Evolutionary conservation across 495 filamentous ascomycete genomes (phyloP), one percentile per base, ranked within the genome.

Genomic region (Lasiosphaeris hirsuta): DNA sequence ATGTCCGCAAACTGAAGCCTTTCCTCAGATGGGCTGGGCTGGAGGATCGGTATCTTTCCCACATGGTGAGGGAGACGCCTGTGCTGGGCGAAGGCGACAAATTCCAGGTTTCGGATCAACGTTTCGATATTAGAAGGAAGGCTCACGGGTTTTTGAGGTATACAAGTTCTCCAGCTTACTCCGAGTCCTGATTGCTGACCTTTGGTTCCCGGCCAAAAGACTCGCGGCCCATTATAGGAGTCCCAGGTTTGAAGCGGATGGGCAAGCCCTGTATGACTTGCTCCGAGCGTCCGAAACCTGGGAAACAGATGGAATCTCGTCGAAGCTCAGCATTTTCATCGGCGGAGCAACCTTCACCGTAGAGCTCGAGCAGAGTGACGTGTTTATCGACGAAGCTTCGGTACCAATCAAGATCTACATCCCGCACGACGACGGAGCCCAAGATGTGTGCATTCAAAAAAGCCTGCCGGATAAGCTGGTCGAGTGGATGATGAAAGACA

Each of bases 61-160:
- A 34, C 6, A 55, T 65, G 43, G 66, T 72, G 19, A 67, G 62
- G 23, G 71, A 74, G 56, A 58, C 67, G 14, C 69, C 74, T 9
- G 54, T 50, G 19, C 38, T 71, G 13, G 55, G 51, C 11, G 62
- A 57, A 23, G 65, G 63, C 1, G 47, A 54, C 13, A 59, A 59
- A 14, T n/a, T 54, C 2, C 62, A 52, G 34, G 54, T 68, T 11
- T 60, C 62, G 30, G 57, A 66, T n/a, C 60, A 62, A 11, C 56
- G 46, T 0, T 60, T 50, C 34, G 44, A 73, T 7, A 55, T 76
- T 10, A 64, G 43, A n/a, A 53, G 41, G 36, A 76, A 69, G 40
- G 71, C 75, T 1, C 69, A 75, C 63, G 63, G 60, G 10, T 40
- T 78, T 15, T 52, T 75, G 7, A 64, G 72, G 54, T 57, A 49